Base-by-base conservation (phyloP, 2,329 filamentous ascomycete genomes). In the Exophiala alcalophila region DNA sequence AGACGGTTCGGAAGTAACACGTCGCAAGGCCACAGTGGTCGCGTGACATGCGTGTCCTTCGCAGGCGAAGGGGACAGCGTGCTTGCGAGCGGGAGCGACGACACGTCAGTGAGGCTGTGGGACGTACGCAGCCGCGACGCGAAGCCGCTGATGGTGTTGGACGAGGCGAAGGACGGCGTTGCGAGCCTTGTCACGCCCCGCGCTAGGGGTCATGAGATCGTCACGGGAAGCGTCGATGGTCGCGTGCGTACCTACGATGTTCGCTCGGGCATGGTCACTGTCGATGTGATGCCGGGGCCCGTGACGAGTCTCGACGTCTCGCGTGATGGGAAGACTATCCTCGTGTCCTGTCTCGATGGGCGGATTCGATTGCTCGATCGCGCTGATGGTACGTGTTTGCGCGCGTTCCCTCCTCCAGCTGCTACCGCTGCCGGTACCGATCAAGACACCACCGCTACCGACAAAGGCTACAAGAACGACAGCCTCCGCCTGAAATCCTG, bases 161-260 rank as follows among this genome's bases (percentile, higher is more conserved):
- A 69, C 16, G 86, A 92, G 40, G 87, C 87, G 4, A 76, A 73
- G 53, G 88, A 94, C 62, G 77, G 79, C 39, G 72, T 57, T 20
- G 48, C 47, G 7, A 38, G 40, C 18, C 19, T 57, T 5, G 40
- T 37, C 3, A 41, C 47, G 14, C 35, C 40, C 12, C 44, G 31
- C 7, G 47, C 35, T 16, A n/a, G n/a, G n/a, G 49, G 47, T 6
- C 16, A 43, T 14, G 54, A 57, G 64, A 78, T 97, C 35, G 65
- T 88, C 2, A 76, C 78, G 1, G 88, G 84, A 0, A 90, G 86
- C 61, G 86, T 95, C 43, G 91, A 97, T 65, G 90, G 90, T 2
- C 73, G 84, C 44, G 78, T 94, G 1, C 72, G 91, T 40, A 74
- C 74, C 47, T 96, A 97, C 66, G 91, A 97, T 67, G 67, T 94